These are phyloP conservation scores for Elaeagnus macrophylla DNA, from an alignment of 306 rosid genomes.

Conservation along the genomic window DNA sequence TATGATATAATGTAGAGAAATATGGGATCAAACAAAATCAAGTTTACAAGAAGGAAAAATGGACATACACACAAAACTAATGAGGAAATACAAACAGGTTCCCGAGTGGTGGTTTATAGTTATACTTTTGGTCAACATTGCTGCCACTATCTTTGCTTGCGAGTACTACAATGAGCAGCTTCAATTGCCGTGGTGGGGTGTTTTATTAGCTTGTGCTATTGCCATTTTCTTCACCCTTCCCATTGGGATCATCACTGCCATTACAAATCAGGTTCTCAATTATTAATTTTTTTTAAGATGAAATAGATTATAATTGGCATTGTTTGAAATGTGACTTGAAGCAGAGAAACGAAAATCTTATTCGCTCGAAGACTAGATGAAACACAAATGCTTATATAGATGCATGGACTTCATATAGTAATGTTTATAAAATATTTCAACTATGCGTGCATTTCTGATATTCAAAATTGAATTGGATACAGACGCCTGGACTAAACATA, in stretches of 20 bases:
- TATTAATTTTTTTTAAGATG: no score
- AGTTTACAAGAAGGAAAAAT: slow-evolving; percentile 42
- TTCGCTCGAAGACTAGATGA: no score
- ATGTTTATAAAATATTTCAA: no score
- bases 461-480: neutral
- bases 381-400: no score
- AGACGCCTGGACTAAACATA: slow-evolving; percentile 78
- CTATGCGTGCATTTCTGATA: no score
- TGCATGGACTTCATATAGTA: no score
- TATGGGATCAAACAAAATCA: slow-evolving; percentile 74
- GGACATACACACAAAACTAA: slow-evolving; percentile 77
- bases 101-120: slow-evolving; percentile 88
- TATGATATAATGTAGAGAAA: slow-evolving; percentile 48
- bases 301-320: no score
- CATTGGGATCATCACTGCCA: slow-evolving; percentile 80
- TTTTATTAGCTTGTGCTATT: slow-evolving; percentile 64
- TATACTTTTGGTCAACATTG: slow-evolving; percentile 49
- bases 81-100: slow-evolving; percentile 65
- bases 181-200: slow-evolving; percentile 99
- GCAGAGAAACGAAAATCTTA: no score
- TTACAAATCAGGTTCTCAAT: slow-evolving; percentile 61
- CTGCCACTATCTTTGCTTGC: slow-evolving; percentile 46
- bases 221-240: slow-evolving; percentile 90
- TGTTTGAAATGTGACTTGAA: no score
- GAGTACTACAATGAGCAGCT: slow-evolving; percentile 69